phyloP scores from a whole-genome alignment of 2,329 filamentous ascomycete genomes.

The Alternaria conjuncta region DNA sequence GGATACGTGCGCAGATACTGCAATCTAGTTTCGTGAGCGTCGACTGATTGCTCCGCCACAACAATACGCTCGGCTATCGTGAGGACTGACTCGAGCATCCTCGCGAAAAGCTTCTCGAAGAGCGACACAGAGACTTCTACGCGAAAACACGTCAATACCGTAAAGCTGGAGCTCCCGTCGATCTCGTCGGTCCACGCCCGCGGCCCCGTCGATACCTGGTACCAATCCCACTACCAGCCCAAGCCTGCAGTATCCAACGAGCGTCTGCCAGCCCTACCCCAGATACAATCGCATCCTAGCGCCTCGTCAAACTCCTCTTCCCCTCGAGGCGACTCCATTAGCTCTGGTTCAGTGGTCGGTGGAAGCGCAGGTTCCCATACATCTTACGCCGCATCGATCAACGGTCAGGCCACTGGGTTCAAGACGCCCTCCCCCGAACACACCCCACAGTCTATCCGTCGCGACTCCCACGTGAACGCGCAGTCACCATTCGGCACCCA shows the following conservation, averaged over 20 bases:
- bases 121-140: slow-evolving; percentile 1
- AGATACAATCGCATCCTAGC: slow-evolving; percentile 68
- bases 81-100: slow-evolving; percentile 25
- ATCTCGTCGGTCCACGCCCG: slow-evolving; percentile 83
- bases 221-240: slow-evolving; percentile 70
- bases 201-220: slow-evolving; percentile 76
- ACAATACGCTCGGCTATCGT: slow-evolving; percentile 35
- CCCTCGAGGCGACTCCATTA: slow-evolving; percentile 77
- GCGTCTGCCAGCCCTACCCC: slow-evolving; percentile 73
- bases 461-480: slow-evolving; percentile 47
- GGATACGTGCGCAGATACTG: slow-evolving; percentile 39
- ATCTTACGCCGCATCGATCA: slow-evolving; percentile 63
- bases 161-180: slow-evolving; percentile 93
- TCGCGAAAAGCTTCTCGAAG: slow-evolving; percentile 18
- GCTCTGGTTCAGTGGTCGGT: slow-evolving; percentile 60
- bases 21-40: slow-evolving; percentile 38
- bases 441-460: slow-evolving; percentile 54
- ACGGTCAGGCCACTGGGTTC: slow-evolving; percentile 62
- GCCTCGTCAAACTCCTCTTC: slow-evolving; percentile 76
- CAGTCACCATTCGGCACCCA: slow-evolving; percentile 50
- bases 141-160: slow-evolving; percentile 62
- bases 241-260: slow-evolving; percentile 73
- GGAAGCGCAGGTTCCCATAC: slow-evolving; percentile 62
- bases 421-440: slow-evolving; percentile 80
- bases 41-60: slow-evolving; percentile 19